phyloP scores from a whole-genome alignment of 2,329 filamentous ascomycete genomes.

The Aureobasidium namibiae region DNA sequence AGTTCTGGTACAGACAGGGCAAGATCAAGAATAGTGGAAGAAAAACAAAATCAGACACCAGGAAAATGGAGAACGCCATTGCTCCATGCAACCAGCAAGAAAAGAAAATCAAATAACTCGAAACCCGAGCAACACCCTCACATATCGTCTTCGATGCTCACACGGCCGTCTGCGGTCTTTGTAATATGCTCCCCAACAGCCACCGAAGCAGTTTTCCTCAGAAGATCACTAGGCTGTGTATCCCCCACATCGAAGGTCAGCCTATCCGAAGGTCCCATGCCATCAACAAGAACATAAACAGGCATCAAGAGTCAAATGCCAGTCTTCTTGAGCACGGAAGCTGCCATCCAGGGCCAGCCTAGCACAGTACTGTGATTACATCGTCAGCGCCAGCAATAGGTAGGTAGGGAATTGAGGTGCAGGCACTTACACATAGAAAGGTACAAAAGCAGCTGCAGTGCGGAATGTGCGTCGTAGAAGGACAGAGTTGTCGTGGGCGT shows the following conservation, averaged over 20 bases:
- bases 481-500: background rate
- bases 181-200: no score
- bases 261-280: constrained; percentile 1
- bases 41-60: no score
- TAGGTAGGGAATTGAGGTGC: background rate
- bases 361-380: background rate
- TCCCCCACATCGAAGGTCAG: background rate
- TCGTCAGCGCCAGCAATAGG: background rate
- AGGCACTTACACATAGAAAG: background rate
- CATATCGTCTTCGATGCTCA: background rate
- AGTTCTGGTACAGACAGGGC: no score
- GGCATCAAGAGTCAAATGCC: constrained; percentile 9
- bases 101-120: no score
- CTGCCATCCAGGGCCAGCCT: constrained; percentile 1
- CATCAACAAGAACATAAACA: background rate
- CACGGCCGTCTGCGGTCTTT: no score
- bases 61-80: no score
- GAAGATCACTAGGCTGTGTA: background rate
- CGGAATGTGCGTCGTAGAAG: background rate
- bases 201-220: no score
- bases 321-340: background rate
- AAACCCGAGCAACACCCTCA: no score
- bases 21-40: no score
- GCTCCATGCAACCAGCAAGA: no score
- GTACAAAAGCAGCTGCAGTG: background rate